Evolutionary conservation across 768 basidiomycete genomes (phyloP).

Genomic region (Mycena indigotica): DNA sequence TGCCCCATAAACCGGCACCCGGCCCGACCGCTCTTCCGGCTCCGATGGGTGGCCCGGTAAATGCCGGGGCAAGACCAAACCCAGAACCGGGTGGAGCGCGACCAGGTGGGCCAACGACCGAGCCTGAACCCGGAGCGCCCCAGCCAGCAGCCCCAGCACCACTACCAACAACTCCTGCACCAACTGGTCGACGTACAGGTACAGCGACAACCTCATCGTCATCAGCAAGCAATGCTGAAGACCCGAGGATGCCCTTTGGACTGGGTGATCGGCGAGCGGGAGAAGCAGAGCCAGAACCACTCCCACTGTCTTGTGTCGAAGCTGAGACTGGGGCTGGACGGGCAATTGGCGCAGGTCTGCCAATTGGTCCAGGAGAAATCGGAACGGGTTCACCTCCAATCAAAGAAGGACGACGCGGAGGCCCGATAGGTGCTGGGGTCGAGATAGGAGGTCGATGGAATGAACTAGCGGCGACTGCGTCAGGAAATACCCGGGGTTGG

Average conservation of each 20-base stretch:
- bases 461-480: slow-evolving; percentile 22
- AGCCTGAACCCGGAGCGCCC: slow-evolving; percentile 9
- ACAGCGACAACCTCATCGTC: slow-evolving; percentile 74
- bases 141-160: slow-evolving; percentile 35
- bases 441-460: slow-evolving; percentile 52
- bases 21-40: too few species aligned
- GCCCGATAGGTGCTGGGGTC: slow-evolving; percentile 39
- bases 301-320: slow-evolving; percentile 25
- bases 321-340: slow-evolving; percentile 47
- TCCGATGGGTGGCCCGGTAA: too few species aligned
- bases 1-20: too few species aligned
- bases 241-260: slow-evolving; percentile 71
- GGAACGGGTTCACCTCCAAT: slow-evolving; percentile 28
- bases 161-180: slow-evolving; percentile 28
- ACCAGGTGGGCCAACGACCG: too few species aligned
- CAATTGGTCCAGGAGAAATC: slow-evolving; percentile 59
- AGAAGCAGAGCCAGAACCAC: slow-evolving; percentile 59
- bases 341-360: slow-evolving; percentile 71
- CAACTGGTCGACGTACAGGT: slow-evolving; percentile 45
- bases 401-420: slow-evolving; percentile 49
- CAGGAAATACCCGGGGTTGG: slow-evolving; percentile 60
- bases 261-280: slow-evolving; percentile 44
- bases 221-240: slow-evolving; percentile 75
- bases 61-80: too few species aligned
- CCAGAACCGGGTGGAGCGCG: too few species aligned